Evolutionary conservation across 495 filamentous ascomycete species (phyloP), one percentile per base, ranked within the genome.

Genomic region (Penicillium silybi): DNA sequence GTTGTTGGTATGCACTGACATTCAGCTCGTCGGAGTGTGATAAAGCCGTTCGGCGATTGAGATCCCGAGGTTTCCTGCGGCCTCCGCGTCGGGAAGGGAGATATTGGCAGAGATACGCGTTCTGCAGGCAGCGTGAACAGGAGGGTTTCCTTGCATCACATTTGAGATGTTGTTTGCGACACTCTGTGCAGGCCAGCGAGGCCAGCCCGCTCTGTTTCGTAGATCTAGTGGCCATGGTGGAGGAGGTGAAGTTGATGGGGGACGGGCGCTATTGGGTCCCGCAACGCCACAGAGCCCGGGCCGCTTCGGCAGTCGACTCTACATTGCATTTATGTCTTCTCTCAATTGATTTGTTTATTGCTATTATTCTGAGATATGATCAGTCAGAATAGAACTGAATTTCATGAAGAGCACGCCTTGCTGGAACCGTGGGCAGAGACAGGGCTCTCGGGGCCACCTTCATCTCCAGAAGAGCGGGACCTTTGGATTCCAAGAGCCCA

Each of bases 401-500:
- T 22, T 41, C 35, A 48, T 48, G 32, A 26, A 48, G 35, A 22
- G 11, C 46, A 26, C 35, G 23, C n/a, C 19, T 35, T 10, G 18
- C 19, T 48, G 34, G 34, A 17, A 48, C 35, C 46, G 41, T 41
- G 6, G 46, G 46, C 22, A 48, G 20, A 13, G 35, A 48, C 22
- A 48, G 8, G 39, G 41, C 18, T 25, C 25, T 48, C 34, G 38
- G 40, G 18, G 19, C 29, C 22, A 72, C 58, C 37, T 63, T 44
- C 34, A 76, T 62, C 45, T 76, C 73, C 25, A 88, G 63, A 49
- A 88, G 71, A n/a, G 83, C 80, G 19, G 85, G 85, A 4, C 84
- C 85, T n/a, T 85, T 79, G 17, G 71, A 76, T 20, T 85, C 76
- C 53, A 95, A 79, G 60, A 92, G 73, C 85, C 85, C 90, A 91